A percentile compares a stretch with the other conserved stretches of the same genome.
Evolutionary conservation across 2,329 filamentous ascomycete species (phyloP).

Genomic region (Hypomyces rosellus): DNA sequence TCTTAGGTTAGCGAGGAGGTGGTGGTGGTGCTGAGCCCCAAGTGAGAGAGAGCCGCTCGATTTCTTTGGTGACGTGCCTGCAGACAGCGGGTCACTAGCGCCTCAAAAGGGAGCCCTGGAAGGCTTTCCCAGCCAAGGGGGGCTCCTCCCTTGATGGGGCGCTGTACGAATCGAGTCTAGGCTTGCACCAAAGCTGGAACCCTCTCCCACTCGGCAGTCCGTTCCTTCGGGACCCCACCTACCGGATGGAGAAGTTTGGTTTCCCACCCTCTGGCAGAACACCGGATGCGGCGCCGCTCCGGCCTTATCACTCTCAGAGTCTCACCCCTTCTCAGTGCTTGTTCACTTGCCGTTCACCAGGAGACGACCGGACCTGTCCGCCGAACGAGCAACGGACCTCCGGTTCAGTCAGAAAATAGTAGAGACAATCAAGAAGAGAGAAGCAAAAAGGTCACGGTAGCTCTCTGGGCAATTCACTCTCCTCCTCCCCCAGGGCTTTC

Average conservation of each 20-base stretch:
- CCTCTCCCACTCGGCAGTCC: too few species aligned
- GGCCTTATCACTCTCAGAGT: neutral
- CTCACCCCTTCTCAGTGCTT: too few species aligned
- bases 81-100: too few species aligned
- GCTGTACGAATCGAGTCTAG: neutral
- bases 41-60: too few species aligned
- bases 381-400: too few species aligned
- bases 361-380: too few species aligned
- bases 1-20: too few species aligned
- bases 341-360: too few species aligned
- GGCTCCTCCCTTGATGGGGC: neutral
- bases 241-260: constrained; percentile 5
- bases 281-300: constrained; percentile 9
- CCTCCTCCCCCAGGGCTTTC: neutral
- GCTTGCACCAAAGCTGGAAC: neutral
- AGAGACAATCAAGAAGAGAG: neutral
- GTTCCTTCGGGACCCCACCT: constrained; percentile 7
- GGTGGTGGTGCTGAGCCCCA: too few species aligned
- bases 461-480: neutral
- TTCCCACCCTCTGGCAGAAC: constrained; percentile 5
- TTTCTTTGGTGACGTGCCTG: too few species aligned
- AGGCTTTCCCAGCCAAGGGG: too few species aligned
- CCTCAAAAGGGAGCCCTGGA: too few species aligned
- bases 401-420: neutral
- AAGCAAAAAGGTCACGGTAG: neutral